phyloP scores from a whole-genome alignment of 2,329 filamentous ascomycete species.

The Aspergillus spinulosporus region DNA sequence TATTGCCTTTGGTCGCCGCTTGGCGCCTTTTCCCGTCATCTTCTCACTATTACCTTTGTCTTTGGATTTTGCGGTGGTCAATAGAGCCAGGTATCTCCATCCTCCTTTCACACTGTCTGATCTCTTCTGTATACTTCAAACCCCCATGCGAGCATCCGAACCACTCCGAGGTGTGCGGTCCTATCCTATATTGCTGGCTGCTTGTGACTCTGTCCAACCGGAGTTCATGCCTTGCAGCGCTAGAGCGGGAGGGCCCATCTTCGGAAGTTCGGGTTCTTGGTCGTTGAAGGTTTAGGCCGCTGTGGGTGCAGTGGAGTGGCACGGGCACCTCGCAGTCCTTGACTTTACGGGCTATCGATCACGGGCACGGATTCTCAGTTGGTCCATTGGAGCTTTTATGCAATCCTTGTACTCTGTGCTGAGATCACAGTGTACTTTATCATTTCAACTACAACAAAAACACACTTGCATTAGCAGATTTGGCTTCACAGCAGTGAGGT shows the following conservation, averaged over 20 bases:
- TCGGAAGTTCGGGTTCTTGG: conserved; percentile 18
- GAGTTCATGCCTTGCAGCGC: conserved; percentile 17
- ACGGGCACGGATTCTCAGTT: not conserved
- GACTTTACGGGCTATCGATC: not conserved
- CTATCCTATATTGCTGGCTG: conserved; percentile 11
- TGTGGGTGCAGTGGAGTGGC: not conserved
- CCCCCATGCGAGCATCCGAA: not conserved
- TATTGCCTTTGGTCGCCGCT: not conserved
- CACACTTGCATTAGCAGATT: too few relatives aligned
- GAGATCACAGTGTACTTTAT: too few relatives aligned
- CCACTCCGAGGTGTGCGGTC: not conserved
- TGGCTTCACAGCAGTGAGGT: not conserved
- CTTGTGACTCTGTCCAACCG: conserved; percentile 16
- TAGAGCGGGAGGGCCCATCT: conserved; percentile 16
- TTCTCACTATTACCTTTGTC: not conserved
- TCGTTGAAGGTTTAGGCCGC: conserved; percentile 4
- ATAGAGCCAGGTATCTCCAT: not conserved
- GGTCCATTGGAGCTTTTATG: not conserved
- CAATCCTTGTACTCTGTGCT: too few relatives aligned
- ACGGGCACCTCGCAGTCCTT: not conserved
- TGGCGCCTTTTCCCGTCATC: not conserved
- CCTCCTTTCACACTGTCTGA: not conserved
- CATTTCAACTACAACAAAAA: too few relatives aligned
- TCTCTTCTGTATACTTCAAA: too few relatives aligned
- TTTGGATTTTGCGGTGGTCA: too few relatives aligned